These are phyloP conservation scores for Globisporangium sylvaticum DNA, from an alignment of 352 stramenopile species.

Conservation along the genomic window DNA sequence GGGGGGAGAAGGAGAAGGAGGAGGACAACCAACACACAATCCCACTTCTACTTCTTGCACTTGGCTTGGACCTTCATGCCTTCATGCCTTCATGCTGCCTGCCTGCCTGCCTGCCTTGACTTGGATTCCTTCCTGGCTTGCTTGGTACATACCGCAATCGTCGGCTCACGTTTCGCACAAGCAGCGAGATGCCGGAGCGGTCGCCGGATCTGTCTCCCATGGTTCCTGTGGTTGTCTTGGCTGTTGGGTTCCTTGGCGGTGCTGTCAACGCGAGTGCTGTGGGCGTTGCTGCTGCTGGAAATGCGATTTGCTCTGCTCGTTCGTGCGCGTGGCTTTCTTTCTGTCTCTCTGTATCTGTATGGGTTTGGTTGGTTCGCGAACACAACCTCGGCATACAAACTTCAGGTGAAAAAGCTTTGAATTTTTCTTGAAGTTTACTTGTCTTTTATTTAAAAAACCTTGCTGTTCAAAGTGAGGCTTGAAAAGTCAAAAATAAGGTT, in stretches of 20 bases:
- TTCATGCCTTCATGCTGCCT: no score
- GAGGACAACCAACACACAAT: neutral
- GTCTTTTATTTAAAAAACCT: no score
- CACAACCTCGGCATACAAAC: no score
- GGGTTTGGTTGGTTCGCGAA: slow-evolving; percentile 8
- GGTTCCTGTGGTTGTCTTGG: neutral
- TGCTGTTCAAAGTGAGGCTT: no score
- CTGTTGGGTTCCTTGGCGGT: neutral
- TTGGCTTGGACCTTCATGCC: slow-evolving; percentile 7
- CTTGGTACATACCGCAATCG: slow-evolving; percentile 59
- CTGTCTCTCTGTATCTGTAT: neutral
- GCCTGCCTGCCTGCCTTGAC: neutral
- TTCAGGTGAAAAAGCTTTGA: no score
- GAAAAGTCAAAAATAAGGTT: no score
- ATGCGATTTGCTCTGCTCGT: neutral
- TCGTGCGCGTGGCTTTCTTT: neutral
- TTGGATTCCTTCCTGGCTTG: neutral
- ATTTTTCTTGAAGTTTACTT: no score
- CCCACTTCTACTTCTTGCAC: slow-evolving; percentile 5
- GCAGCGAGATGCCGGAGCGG: slow-evolving; percentile 85
- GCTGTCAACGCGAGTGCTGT: neutral
- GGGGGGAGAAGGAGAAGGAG: neutral
- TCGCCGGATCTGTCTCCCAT: slow-evolving; percentile 28
- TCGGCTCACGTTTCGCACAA: slow-evolving; percentile 92
- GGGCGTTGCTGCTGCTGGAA: neutral